Percentiles rank a stretch among this genome's conserved stretches.
Conservation (phyloP, 2,329 filamentous ascomycete genomes). For the Pyrenochaeta sp. region DNA sequence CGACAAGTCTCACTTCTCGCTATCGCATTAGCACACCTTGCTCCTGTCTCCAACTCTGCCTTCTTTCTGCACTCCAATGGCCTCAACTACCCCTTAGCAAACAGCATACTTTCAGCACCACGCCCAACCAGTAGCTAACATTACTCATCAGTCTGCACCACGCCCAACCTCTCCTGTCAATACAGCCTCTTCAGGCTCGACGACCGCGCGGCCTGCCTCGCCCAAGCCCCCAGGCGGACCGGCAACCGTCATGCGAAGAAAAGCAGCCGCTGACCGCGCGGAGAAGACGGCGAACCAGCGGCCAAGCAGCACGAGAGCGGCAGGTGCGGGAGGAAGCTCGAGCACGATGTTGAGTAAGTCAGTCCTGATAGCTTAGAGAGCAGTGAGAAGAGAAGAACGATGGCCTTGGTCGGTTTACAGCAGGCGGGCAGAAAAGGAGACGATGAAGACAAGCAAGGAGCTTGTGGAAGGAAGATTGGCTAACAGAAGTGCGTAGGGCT, state of each 20-base stretch:
- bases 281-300: slow-evolving; percentile 95
- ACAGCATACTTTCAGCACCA: background rate
- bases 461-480: slow-evolving; percentile 6
- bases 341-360: slow-evolving; percentile 96
- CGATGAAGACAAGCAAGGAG: background rate
- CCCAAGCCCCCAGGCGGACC: slow-evolving; percentile 91
- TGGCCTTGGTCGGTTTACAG: background rate
- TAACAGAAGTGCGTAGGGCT: slow-evolving; percentile 67
- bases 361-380: background rate
- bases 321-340: slow-evolving; percentile 93
- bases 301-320: slow-evolving; percentile 89
- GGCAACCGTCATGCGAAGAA: slow-evolving; percentile 92
- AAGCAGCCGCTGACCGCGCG: slow-evolving; percentile 95
- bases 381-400: background rate
- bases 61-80: background rate
- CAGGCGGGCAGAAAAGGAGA: background rate
- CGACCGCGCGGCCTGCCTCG: slow-evolving; percentile 80
- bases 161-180: slow-evolving; percentile 50
- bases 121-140: background rate
- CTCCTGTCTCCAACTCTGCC: slow-evolving; percentile 11
- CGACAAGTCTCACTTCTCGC: background rate
- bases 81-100: background rate
- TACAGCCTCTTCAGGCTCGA: slow-evolving; percentile 66
- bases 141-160: slow-evolving; percentile 20
- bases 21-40: background rate